Conservation (phyloP, 2,329 filamentous ascomycete species). For the Orbilia blumenaviensis region DNA sequence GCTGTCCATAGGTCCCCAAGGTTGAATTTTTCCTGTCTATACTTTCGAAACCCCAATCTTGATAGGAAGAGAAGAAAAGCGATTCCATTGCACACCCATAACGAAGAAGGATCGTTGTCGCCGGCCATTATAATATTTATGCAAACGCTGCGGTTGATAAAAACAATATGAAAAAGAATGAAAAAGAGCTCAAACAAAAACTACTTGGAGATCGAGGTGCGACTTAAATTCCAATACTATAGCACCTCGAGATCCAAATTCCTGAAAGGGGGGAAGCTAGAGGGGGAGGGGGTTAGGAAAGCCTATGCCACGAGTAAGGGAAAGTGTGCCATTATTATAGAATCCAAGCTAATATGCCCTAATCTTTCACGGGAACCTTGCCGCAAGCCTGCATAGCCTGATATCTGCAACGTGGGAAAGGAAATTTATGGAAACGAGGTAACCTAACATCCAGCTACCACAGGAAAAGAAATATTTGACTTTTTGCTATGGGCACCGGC, state of each 20-base stretch:
- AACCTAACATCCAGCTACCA: not conserved
- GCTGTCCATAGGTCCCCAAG: slow-evolving; percentile 38
- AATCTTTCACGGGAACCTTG: slow-evolving; percentile 3
- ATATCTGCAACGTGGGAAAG: slow-evolving; percentile 21
- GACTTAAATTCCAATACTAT: not conserved
- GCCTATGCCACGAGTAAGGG: not conserved
- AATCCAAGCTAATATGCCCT: slow-evolving; percentile 11
- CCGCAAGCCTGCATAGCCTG: slow-evolving; percentile 13
- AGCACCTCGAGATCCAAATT: not conserved
- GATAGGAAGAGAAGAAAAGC: slow-evolving; percentile 9
- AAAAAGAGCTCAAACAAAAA: not conserved
- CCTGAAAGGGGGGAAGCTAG: not conserved
- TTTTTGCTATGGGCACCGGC: slow-evolving; percentile 33
- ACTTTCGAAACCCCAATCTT: slow-evolving; percentile 31
- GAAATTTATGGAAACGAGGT: slow-evolving; percentile 15
- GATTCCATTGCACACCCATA: slow-evolving; percentile 28
- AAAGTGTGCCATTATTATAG: slow-evolving; percentile 20
- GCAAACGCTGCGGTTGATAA: not conserved
- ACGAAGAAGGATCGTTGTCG: slow-evolving; percentile 25
- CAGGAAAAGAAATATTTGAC: not conserved
- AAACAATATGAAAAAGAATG: not conserved
- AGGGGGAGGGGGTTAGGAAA: not conserved
- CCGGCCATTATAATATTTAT: slow-evolving; percentile 15
- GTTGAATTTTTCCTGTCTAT: slow-evolving; percentile 32
- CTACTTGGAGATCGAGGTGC: not conserved